These are phyloP conservation scores for Trapa bicornis DNA, from an alignment of 345 rosid species.

Conservation along the genomic window DNA sequence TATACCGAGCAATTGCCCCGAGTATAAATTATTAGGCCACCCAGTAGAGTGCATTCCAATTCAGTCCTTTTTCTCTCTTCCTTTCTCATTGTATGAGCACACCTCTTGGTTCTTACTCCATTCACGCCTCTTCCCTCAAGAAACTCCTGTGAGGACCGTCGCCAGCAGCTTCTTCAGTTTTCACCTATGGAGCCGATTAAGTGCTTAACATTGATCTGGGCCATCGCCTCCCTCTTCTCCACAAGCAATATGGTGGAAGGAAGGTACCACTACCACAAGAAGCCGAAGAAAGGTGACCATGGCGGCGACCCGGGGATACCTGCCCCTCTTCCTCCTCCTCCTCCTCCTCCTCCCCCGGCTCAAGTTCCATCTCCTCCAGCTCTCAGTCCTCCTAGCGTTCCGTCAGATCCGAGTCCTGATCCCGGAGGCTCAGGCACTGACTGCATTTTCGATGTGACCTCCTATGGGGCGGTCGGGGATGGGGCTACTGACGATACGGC, in stretches of 20 bases:
- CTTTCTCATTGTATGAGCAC: too few species aligned
- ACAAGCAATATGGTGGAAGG: conserved; percentile 39
- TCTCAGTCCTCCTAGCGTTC: conserved; percentile 21
- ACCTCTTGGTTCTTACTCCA: too few species aligned
- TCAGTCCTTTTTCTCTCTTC: too few species aligned
- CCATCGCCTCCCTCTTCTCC: neutral
- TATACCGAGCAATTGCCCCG: neutral
- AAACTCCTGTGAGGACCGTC: too few species aligned
- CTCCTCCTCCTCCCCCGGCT: conserved; percentile 14
- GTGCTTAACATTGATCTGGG: neutral
- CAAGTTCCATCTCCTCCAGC: conserved; percentile 3
- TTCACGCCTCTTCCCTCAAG: too few species aligned
- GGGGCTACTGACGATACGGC: conserved; percentile 69
- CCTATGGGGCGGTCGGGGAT: conserved; percentile 78
- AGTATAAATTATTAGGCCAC: neutral
- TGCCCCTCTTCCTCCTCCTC: conserved; percentile 5
- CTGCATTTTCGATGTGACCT: conserved; percentile 50
- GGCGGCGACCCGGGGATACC: conserved; percentile 1
- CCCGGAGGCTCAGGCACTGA: conserved; percentile 21
- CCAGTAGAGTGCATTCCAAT: neutral
- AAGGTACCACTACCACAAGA: conserved; percentile 63
- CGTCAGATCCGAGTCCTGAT: conserved; percentile 58
- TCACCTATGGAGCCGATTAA: neutral
- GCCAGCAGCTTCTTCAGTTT: neutral
- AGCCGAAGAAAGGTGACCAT: conserved; percentile 15